Evolutionary conservation across 768 basidiomycete genomes (phyloP), one percentile per base, ranked within the genome.

Genomic region (Leucosporidium scottii): DNA sequence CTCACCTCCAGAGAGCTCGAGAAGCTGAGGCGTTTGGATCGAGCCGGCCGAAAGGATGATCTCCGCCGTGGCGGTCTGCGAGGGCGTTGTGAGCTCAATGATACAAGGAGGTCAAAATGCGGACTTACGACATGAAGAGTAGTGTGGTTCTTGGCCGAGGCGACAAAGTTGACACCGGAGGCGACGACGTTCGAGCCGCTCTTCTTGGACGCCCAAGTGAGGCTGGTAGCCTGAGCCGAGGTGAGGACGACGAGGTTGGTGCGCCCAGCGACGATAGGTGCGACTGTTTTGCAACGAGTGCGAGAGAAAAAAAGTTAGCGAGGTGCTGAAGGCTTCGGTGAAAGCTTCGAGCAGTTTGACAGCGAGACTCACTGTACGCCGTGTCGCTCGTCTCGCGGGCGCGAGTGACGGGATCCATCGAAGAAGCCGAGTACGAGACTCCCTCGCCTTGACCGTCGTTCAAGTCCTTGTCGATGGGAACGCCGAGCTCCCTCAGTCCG

Each of bases 171-270:
- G 7, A 71, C 61, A 13, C 66, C 66, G 2, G 34, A 10, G 1
- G 70, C 70, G 55, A 67, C 55, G 25, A 62, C 57, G 58, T 18
- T 44, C 51, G 15, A 15, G 0, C 28, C 5, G 51, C 4, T 55
- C 57, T 60, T 57, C 12, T 8, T 3, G 3, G 49, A 0, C 0
- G 36, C 28, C 56, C 61, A 68, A 64, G 59, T 56, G 67, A 72
- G 61, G 9, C 31, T n/a, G 34, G 79, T 78, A 10, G 79, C 80
- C 34, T 80, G 80, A n/a, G 78, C 77, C 55, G 76, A 74, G 9
- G 79, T 79, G 47, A 81, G 70, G 61, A 81, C 79, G 65, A 76
- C 74, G 15, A 80, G 73, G 66, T 80, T 79, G 39, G 74, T 15
- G 18, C 50, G 61, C 6, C 34, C 20, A 10, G 23, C 61, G 31